Evolutionary conservation across 495 filamentous ascomycete genomes (phyloP).

Genomic region (Evansstolkia leycettana): DNA sequence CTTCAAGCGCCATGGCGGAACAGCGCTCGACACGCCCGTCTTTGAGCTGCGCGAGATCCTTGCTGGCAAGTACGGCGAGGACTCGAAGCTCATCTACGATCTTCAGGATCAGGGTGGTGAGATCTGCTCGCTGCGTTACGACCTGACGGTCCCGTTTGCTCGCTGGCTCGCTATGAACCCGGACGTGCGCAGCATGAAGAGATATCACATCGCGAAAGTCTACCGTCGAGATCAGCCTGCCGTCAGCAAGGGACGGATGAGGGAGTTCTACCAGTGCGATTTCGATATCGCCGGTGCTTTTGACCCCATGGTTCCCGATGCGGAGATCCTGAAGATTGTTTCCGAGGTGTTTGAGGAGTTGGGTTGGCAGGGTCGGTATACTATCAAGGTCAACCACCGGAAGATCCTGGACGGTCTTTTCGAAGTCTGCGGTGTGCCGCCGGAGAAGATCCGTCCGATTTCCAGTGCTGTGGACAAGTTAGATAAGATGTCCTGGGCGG

Average conservation of each 20-base stretch:
- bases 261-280: conserved; percentile 97
- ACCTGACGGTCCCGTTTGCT: conserved; percentile 84
- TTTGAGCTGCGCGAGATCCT: conserved; percentile 72
- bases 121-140: conserved; percentile 75
- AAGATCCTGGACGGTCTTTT: conserved; percentile 93
- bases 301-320: conserved; percentile 91
- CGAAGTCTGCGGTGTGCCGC: conserved; percentile 76
- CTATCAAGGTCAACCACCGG: conserved; percentile 91
- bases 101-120: conserved; percentile 78
- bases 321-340: conserved; percentile 78
- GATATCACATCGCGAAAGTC: conserved; percentile 84
- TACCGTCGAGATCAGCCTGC: conserved; percentile 73
- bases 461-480: conserved; percentile 91
- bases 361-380: conserved; percentile 58
- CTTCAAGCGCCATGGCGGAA: conserved; percentile 81
- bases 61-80: conserved; percentile 84
- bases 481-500: conserved; percentile 83
- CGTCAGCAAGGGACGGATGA: conserved; percentile 81
- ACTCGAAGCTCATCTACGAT: conserved; percentile 84
- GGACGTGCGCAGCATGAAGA: conserved; percentile 61
- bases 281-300: conserved; percentile 89
- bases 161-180: conserved; percentile 81
- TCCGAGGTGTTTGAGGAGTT: conserved; percentile 76
- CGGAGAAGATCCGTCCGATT: conserved; percentile 74
- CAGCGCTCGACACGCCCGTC: conserved; percentile 75